A percentile compares a stretch with the other conserved stretches of the same genome.
phyloP scores from a whole-genome alignment of 106 monocot species.

The Apostasia shenzhenica region DNA sequence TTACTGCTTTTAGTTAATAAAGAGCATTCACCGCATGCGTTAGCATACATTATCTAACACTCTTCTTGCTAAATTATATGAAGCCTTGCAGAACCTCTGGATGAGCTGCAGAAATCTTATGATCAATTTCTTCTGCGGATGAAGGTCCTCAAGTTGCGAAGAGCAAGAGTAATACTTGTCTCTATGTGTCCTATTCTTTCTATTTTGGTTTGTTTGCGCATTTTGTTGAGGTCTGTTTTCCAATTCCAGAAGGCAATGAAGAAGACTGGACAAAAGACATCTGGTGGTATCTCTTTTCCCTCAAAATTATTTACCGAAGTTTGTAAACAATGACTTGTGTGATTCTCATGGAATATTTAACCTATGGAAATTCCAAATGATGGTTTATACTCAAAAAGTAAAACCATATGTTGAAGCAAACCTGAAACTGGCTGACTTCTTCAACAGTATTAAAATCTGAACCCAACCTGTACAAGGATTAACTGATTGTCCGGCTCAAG shows the following conservation, averaged over 20 bases:
- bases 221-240: conserved; percentile 4
- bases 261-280: conserved; percentile 9
- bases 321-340: too few species aligned
- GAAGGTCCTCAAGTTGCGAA: conserved; percentile 43
- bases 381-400: too few species aligned
- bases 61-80: conserved; percentile 12
- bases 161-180: conserved; percentile 30
- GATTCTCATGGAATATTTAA: too few species aligned
- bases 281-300: conserved; percentile 3
- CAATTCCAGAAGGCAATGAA: conserved; percentile 32
- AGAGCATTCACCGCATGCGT: background rate
- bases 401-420: too few species aligned
- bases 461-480: too few species aligned
- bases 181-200: background rate
- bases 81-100: conserved; percentile 81
- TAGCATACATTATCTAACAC: background rate
- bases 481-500: too few species aligned
- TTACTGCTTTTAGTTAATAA: conserved; percentile 1
- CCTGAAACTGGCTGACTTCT: too few species aligned
- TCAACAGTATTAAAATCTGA: too few species aligned
- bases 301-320: too few species aligned
- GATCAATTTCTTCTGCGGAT: conserved; percentile 69
- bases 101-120: conserved; percentile 70
- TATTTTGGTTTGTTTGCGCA: background rate
- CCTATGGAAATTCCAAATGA: too few species aligned